Evolutionary conservation across 257 asterid genomes (phyloP).

Genomic region (Ehretia macrophylla): DNA sequence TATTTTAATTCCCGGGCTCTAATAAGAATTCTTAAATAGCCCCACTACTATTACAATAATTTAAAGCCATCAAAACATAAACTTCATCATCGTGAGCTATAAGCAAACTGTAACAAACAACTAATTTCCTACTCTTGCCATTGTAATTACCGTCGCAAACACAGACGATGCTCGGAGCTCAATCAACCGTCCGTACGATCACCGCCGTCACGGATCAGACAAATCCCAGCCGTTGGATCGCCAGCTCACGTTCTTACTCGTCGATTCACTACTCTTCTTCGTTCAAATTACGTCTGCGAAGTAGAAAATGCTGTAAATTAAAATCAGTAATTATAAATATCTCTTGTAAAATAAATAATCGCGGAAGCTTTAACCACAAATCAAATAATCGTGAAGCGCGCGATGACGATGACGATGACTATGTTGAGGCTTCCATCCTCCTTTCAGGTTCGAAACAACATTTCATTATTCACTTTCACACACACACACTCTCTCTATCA

Average conservation of each 20-base stretch:
- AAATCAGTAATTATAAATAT: conserved; percentile 6
- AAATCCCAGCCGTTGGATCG: conserved; percentile 9
- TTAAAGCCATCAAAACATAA: too few relatives aligned
- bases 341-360: conserved; percentile 16
- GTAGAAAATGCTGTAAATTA: background rate
- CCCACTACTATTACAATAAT: too few relatives aligned
- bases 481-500: too few relatives aligned
- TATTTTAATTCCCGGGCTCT: too few relatives aligned
- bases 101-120: too few relatives aligned
- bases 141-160: too few relatives aligned
- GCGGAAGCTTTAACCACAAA: conserved; percentile 21
- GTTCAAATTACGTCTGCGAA: background rate
- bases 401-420: conserved; percentile 22
- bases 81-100: too few relatives aligned
- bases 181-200: conserved; percentile 6
- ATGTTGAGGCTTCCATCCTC: conserved; percentile 32
- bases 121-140: too few relatives aligned
- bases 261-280: conserved; percentile 15
- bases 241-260: conserved; percentile 22
- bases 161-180: conserved; percentile 24
- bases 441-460: conserved; percentile 23
- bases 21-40: too few relatives aligned
- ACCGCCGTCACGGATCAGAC: conserved; percentile 16
- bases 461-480: too few relatives aligned
- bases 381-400: conserved; percentile 15